Base-by-base conservation (phyloP, 495 filamentous ascomycete genomes). In the Astrothelium macrocarpum region DNA sequence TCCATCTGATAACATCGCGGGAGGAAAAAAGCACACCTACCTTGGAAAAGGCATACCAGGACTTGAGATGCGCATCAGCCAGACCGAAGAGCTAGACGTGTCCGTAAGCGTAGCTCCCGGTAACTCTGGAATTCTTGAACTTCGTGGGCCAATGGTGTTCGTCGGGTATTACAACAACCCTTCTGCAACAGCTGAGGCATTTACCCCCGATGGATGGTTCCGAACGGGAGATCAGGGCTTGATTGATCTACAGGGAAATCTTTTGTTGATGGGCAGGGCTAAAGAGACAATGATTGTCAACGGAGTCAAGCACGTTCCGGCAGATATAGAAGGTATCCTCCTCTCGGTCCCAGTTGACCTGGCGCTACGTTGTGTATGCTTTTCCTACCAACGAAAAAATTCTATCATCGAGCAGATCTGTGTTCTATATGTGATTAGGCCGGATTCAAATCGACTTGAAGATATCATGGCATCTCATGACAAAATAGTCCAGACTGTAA, bases 11-110 rank as follows among this genome's bases (percentile, higher is more conserved):
- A 18, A 49, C n/a, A 3, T 49, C 3, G 43, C 3, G 3, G 78
- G 80, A 43, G 95, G 97, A 71, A 82, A 89, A 68, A 81, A 82
- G 2, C 71, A 84, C 10, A 90, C 90, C 29, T 96, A 91, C 74
- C 93, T 91, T 69, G 94, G 95, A 25, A 82, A 80, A 12, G 78
- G 91, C 1, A 78, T 80, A 60, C 78, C 85, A 16, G 79, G 76
- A 56, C 93, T 97, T 1, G 87, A 96, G 75, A 91, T 83, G 0
- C 82, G 93, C 1, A 83, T 98, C 1, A 87, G 91, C 16, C 90
- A 96, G 67, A 82, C 80, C 2, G 93, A 97, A 62, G 90, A 85
- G 0, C 75, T 82, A 36, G 73, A 80, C 32, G 76, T 92, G 11
- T 90, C 96, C 62, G 64, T 78, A 11, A 68, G 73, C 0, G 81